Evolutionary conservation across 2,329 filamentous ascomycete species (phyloP).

Genomic region (Diaporthe amygdali): DNA sequence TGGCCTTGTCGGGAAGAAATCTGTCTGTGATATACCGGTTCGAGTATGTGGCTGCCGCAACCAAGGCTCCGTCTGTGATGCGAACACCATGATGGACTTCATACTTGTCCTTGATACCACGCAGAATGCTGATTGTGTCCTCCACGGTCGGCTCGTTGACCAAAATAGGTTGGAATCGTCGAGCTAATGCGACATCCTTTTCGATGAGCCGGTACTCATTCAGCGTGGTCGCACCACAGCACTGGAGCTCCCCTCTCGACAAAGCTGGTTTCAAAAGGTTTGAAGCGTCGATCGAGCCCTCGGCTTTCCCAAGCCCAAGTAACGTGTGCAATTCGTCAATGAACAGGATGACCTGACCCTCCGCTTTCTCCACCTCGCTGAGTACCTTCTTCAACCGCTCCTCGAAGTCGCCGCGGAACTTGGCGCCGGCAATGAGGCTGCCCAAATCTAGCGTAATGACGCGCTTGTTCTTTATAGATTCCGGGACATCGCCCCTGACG

Average conservation of each 20-base stretch:
- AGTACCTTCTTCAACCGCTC: constrained; percentile 90
- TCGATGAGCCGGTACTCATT: constrained; percentile 93
- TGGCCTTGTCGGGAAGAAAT: constrained; percentile 95
- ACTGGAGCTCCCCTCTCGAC: constrained; percentile 92
- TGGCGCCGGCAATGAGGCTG: constrained; percentile 91
- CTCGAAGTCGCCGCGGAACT: constrained; percentile 95
- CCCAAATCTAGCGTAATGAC: constrained; percentile 90
- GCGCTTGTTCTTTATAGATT: constrained; percentile 92
- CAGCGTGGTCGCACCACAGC: constrained; percentile 92
- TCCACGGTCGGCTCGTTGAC: constrained; percentile 92
- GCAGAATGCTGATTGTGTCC: constrained; percentile 92
- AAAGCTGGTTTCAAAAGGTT: constrained; percentile 93
- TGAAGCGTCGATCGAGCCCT: constrained; percentile 95
- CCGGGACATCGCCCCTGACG: constrained; percentile 89
- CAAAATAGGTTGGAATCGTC: constrained; percentile 91
- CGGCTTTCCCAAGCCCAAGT: constrained; percentile 89
- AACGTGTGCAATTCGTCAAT: constrained; percentile 94
- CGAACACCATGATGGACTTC: constrained; percentile 96
- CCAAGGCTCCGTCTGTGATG: constrained; percentile 89
- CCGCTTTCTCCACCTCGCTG: constrained; percentile 86
- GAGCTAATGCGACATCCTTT: constrained; percentile 91
- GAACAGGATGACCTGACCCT: constrained; percentile 91
- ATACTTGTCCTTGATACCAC: constrained; percentile 97
- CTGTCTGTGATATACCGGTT: constrained; percentile 97
- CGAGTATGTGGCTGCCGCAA: constrained; percentile 88